Evolutionary conservation across 805 yeast species (phyloP), one percentile per base, ranked within the genome.

Genomic region (Starmerella etchellsii): DNA sequence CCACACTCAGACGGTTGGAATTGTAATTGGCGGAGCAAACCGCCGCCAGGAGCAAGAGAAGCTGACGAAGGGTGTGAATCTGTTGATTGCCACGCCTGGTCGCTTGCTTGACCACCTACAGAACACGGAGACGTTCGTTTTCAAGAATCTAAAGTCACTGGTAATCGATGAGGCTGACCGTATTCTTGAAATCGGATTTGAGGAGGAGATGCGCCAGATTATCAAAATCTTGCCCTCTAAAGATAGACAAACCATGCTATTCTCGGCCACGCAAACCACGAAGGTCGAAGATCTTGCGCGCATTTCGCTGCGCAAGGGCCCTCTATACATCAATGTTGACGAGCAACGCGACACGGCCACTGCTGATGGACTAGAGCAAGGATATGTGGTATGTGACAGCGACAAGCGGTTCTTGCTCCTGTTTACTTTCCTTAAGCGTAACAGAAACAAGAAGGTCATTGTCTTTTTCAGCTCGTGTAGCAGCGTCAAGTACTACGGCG

Each of bases 241-340:
- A 51, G 87, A 80, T 50, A 79, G 98, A 64, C 98, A 91, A 63
- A 72, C 94, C 31, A 88, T 91, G 97, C 67, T 91, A 49, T 91
- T 91, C 59, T 88, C 97, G n/a, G 99, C 99, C 36, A 91, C 99
- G 1, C 98, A 91, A 63, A 91, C 98, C 24, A 91, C 97, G 31
- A 91, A 93, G 65, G 98, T 91, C 49, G 97, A 91, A 62, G 98
- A 91, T 66, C 70, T 91, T 57, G 98, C 99, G 14, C 75, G 99
- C 63, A 88, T 91, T 39, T 88, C 98, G 2, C 69, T 93, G 55
- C 77, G 94, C 60, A 78, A 87, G 39, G 96, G 96, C 34, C 97
- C 98, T 11, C 62, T 75, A 31, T 93, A 87, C 63, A 91, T 91
- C 50, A 91, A 88, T 57, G 98, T 91, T 37, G 95, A 81, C 48